Conservation (phyloP, 495 filamentous ascomycete genomes). For the Podospora appendiculata region DNA sequence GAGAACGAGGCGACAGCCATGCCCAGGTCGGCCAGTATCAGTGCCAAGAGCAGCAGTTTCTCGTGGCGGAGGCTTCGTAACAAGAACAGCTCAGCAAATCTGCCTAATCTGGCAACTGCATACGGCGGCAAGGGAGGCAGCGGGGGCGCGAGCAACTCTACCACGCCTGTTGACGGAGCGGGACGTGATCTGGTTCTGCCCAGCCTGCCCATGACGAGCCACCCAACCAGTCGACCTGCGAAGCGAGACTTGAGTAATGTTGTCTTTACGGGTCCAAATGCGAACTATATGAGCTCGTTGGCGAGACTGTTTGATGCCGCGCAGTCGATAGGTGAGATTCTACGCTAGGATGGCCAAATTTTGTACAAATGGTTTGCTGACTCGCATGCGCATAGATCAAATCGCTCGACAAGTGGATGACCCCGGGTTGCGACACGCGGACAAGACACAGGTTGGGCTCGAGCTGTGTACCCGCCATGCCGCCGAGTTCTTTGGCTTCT, state of each 20-base stretch:
- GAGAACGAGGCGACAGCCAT: constrained; percentile 25
- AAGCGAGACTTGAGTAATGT: constrained; percentile 63
- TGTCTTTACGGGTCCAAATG: constrained; percentile 73
- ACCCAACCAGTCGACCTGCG: constrained; percentile 49
- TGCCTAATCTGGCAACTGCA: constrained; percentile 34
- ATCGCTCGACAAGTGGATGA: constrained; percentile 94
- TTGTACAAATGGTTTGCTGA: constrained; percentile 2
- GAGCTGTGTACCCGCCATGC: constrained; percentile 90
- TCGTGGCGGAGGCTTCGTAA: constrained; percentile 84
- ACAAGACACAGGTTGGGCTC: constrained; percentile 83
- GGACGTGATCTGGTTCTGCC: constrained; percentile 52
- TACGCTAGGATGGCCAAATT: not conserved
- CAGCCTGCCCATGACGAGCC: constrained; percentile 75
- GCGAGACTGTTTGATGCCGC: constrained; percentile 90
- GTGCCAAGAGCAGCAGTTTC: constrained; percentile 60
- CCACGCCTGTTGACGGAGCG: constrained; percentile 31
- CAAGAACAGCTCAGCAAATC: constrained; percentile 65
- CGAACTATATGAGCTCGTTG: constrained; percentile 83
- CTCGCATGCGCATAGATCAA: constrained; percentile 57
- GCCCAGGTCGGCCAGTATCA: constrained; percentile 47
- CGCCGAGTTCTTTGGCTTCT: constrained; percentile 96
- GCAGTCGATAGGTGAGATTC: constrained; percentile 71
- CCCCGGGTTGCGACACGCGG: constrained; percentile 71
- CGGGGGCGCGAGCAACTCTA: constrained; percentile 19
- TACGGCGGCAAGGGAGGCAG: constrained; percentile 34